phyloP scores from a whole-genome alignment of 2,329 filamentous ascomycete genomes.

The Blastomyces emzantsi region DNA sequence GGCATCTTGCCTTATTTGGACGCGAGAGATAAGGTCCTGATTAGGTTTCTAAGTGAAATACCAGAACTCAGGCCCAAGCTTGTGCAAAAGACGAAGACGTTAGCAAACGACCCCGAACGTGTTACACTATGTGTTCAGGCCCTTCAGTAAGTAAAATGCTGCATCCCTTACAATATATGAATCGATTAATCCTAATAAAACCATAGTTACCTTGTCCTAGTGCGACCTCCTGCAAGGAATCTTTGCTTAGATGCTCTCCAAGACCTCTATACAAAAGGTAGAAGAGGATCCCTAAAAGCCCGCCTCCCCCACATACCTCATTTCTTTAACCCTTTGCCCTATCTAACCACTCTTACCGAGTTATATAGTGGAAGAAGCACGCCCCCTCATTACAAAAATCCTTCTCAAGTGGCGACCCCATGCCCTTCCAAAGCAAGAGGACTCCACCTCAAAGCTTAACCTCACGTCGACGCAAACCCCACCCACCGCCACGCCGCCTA shows the following conservation, averaged over 20 bases:
- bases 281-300: conserved; percentile 17
- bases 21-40: conserved; percentile 77
- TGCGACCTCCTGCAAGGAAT: conserved; percentile 51
- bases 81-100: conserved; percentile 58
- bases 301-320: too few relatives aligned
- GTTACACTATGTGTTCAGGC: conserved; percentile 51
- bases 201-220: conserved; percentile 46
- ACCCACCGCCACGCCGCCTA: neutral
- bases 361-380: conserved; percentile 37
- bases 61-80: conserved; percentile 66
- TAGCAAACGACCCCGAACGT: conserved; percentile 56
- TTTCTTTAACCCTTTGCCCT: neutral
- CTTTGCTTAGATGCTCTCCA: conserved; percentile 50
- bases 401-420: conserved; percentile 48
- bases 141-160: conserved; percentile 41
- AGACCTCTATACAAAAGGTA: conserved; percentile 49
- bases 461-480: neutral
- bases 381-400: conserved; percentile 44
- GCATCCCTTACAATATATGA: conserved; percentile 7
- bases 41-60: conserved; percentile 85
- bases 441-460: conserved; percentile 2
- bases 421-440: conserved; percentile 16
- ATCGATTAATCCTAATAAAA: neutral
- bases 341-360: conserved; percentile 9
- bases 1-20: conserved; percentile 88